These are phyloP conservation scores for Pouteria glomerata DNA, from an alignment of 148 eudicot genomes.

Conservation along the genomic window DNA sequence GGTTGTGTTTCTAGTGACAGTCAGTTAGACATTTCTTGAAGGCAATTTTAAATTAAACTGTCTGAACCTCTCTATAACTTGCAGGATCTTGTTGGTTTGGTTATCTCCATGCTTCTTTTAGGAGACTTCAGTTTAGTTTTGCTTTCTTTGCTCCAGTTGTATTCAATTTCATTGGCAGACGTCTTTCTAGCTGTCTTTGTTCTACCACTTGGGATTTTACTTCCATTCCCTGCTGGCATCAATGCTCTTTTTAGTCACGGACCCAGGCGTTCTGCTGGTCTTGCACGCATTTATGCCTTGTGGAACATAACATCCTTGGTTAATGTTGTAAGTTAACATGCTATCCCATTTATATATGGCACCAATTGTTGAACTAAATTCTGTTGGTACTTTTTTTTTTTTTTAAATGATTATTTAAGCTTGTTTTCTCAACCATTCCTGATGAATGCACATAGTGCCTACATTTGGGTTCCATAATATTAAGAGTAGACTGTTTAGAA, in stretches of 20 bases:
- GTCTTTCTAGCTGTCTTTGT: constrained; percentile 70
- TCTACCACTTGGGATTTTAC: constrained; percentile 86
- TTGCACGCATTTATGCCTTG: constrained; percentile 90
- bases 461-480: too few species aligned
- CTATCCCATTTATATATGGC: background rate
- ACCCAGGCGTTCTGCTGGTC: constrained; percentile 93
- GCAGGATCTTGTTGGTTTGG: constrained; percentile 99
- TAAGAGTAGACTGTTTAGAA: too few species aligned
- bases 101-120: constrained; percentile 80
- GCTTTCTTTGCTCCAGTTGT: constrained; percentile 94
- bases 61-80: constrained; percentile 14
- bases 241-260: constrained; percentile 98
- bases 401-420: too few species aligned
- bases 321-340: constrained; percentile 71
- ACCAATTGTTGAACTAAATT: background rate
- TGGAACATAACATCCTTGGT: constrained; percentile 89
- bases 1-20: background rate
- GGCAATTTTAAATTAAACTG: constrained; percentile 2
- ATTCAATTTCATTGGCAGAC: constrained; percentile 75
- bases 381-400: background rate
- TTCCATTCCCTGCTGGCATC: constrained; percentile 97
- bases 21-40: background rate
- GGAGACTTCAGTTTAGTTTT: constrained; percentile 94
- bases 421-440: too few species aligned
- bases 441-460: too few species aligned